Evolutionary conservation across 805 yeast genomes (phyloP).

Genomic region (Starmerella etchellsii): DNA sequence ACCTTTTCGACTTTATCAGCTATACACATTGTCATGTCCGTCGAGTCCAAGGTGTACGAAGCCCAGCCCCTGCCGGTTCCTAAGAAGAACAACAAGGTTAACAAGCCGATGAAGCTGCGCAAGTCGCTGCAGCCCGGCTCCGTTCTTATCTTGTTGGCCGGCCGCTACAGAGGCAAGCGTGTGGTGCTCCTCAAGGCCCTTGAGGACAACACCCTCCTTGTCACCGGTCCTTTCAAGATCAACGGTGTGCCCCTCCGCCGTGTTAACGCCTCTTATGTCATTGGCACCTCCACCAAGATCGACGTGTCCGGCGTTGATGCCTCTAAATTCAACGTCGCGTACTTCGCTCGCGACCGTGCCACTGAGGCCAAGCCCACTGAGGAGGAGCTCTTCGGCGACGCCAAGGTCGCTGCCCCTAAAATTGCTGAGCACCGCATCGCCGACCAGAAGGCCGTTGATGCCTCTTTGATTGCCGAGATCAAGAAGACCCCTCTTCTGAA

Average conservation of each 20-base stretch:
- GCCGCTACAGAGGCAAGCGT: constrained; percentile 99
- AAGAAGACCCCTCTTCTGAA: constrained; percentile 94
- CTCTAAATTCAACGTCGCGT: constrained; percentile 80
- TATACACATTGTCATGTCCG: constrained; percentile 1
- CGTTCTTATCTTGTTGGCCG: constrained; percentile 92
- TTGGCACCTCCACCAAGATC: constrained; percentile 94
- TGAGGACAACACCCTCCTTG: constrained; percentile 95
- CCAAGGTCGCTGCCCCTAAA: constrained; percentile 65
- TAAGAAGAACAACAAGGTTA: constrained; percentile 76
- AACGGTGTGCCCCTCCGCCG: constrained; percentile 99
- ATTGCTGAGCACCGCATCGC: constrained; percentile 86
- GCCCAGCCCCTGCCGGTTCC: constrained; percentile 73
- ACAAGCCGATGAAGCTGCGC: constrained; percentile 90
- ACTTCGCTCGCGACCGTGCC: constrained; percentile 92
- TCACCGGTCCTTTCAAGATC: constrained; percentile 98
- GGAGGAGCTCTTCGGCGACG: constrained; percentile 84
- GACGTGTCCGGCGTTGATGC: constrained; percentile 59
- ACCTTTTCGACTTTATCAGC: constrained; percentile 1
- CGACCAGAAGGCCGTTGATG: constrained; percentile 93
- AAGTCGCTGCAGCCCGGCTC: constrained; percentile 96
- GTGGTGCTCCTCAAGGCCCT: constrained; percentile 93
- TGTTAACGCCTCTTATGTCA: constrained; percentile 96
- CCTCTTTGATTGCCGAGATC: constrained; percentile 82
- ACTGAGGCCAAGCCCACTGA: constrained; percentile 63
- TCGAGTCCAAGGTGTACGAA: constrained; percentile 56